phyloP scores from a whole-genome alignment of 768 basidiomycete species.

The Lactarius tabidus region DNA sequence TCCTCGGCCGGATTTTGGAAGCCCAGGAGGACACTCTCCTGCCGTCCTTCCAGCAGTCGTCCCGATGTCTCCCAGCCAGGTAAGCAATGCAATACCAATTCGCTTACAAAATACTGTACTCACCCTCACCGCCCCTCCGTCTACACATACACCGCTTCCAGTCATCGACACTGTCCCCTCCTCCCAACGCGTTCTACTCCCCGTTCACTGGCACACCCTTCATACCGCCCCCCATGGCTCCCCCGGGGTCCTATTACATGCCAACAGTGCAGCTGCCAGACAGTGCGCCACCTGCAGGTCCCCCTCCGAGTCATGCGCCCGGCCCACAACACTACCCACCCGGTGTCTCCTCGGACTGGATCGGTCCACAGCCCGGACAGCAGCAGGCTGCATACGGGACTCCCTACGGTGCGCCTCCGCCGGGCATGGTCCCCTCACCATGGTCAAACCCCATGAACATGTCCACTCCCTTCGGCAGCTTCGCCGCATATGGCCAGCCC shows the following conservation, averaged over 20 bases:
- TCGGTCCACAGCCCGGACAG: slow-evolving; percentile 26
- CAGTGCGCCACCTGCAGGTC: slow-evolving; percentile 1
- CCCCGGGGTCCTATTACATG: slow-evolving; percentile 34
- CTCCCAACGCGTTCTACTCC: slow-evolving; percentile 18
- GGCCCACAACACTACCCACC: slow-evolving; percentile 24
- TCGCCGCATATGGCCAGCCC: slow-evolving; percentile 32
- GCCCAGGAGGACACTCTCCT: slow-evolving; percentile 25
- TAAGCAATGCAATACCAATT: background rate
- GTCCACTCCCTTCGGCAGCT: slow-evolving; percentile 29
- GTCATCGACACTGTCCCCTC: slow-evolving; percentile 25
- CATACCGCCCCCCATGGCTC: slow-evolving; percentile 13
- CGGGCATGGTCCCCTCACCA: slow-evolving; percentile 7
- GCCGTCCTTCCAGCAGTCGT: slow-evolving; percentile 29
- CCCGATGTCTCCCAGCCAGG: slow-evolving; percentile 28
- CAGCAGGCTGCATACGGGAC: slow-evolving; percentile 20
- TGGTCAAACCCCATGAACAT: slow-evolving; percentile 8
- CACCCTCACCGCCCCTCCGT: slow-evolving; percentile 5
- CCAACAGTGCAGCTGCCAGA: slow-evolving; percentile 32
- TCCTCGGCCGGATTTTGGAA: slow-evolving; percentile 28
- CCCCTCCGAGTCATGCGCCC: slow-evolving; percentile 12
- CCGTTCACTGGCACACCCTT: slow-evolving; percentile 26
- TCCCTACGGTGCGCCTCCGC: slow-evolving; percentile 5
- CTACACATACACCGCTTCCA: slow-evolving; percentile 10
- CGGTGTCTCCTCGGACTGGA: slow-evolving; percentile 34
- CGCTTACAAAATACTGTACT: background rate